A percentile compares a stretch with the other conserved stretches of the same genome.
These are phyloP conservation scores for Parachaetomium inaequale DNA, from an alignment of 495 filamentous ascomycete genomes.

Conservation along the genomic window DNA sequence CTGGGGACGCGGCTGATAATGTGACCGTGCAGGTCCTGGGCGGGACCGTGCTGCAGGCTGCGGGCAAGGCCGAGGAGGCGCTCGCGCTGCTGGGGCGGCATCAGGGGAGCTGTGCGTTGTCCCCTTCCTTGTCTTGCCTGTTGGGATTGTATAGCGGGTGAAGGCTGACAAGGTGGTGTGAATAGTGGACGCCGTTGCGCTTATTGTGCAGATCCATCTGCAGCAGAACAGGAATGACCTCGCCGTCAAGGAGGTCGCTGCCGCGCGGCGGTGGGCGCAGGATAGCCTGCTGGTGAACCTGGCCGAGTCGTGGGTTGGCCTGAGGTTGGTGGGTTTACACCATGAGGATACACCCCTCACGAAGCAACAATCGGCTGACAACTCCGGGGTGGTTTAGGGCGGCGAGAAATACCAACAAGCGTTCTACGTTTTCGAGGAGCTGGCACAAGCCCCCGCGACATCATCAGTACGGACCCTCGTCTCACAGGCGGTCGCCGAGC, in stretches of 20 bases:
- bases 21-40: constrained; percentile 73
- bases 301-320: constrained; percentile 90
- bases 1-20: constrained; percentile 63
- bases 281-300: constrained; percentile 91
- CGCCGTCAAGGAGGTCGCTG: constrained; percentile 80
- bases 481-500: constrained; percentile 84
- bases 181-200: constrained; percentile 59
- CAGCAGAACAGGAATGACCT: constrained; percentile 87
- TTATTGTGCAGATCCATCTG: constrained; percentile 87
- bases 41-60: constrained; percentile 71
- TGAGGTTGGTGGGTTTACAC: constrained; percentile 66
- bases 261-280: constrained; percentile 93
- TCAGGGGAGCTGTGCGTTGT: constrained; percentile 75
- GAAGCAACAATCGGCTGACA: too few relatives aligned
- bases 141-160: background rate
- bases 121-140: background rate
- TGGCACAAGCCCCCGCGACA: constrained; percentile 77
- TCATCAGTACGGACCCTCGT: constrained; percentile 66
- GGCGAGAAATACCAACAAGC: constrained; percentile 95
- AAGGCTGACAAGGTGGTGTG: constrained; percentile 7
- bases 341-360: too few relatives aligned
- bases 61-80: constrained; percentile 79
- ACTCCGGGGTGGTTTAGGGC: constrained; percentile 51
- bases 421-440: constrained; percentile 97
- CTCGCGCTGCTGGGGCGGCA: constrained; percentile 73